Base-by-base conservation (phyloP, 1,284 basidiomycete species). In the Ustilago shanxiensis region DNA sequence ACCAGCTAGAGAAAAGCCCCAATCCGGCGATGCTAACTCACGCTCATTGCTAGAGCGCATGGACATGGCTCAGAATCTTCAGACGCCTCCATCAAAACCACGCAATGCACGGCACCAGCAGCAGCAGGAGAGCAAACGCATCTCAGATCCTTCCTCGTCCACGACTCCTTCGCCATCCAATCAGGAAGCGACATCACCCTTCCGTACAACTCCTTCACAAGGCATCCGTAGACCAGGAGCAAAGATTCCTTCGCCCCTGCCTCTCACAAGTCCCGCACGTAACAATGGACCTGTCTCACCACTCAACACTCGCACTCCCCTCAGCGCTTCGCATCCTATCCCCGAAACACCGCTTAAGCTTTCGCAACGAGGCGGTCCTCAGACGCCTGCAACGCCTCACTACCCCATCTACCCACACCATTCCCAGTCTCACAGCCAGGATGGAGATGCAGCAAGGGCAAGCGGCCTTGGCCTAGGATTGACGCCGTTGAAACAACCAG, bases 301-400 rank as follows among this genome's bases (percentile, higher is more conserved):
- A 3, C 53, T 52, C 55, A 71, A 60, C 44, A 72, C 81, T 0
- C 67, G 76, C 22, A 82, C 81, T 10, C 81, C 81, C 7, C 71
- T 82, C 31, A 79, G 77, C 64, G 81, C 81, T 5, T 76, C 79
- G 2, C 75, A 79, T 37, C 74, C 81, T 4, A 74, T 73, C 20
- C 81, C 81, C 1, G 79, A 81, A 55, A 82, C 81, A 8, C 81
- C 81, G 4, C 67, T 82, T 39, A 82, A 82, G 67, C 72, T 72
- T 13, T 75, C 72, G 20, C 72, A 76, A 28, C 65, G 72, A 18
- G 65, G 67, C 26, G 75, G 71, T 9, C 75, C 75, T 13, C 71
- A 74, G 26, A 78, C 75, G 11, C 75, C 75, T 18, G 67, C 75
- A 8, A 78, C 75, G 3, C 75, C 75, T 2, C 74, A 72, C 29